Percentiles rank a stretch among this genome's conserved stretches.
These are phyloP conservation scores for Venturia carpophila DNA, from an alignment of 2,329 filamentous ascomycete species.

Conservation along the genomic window DNA sequence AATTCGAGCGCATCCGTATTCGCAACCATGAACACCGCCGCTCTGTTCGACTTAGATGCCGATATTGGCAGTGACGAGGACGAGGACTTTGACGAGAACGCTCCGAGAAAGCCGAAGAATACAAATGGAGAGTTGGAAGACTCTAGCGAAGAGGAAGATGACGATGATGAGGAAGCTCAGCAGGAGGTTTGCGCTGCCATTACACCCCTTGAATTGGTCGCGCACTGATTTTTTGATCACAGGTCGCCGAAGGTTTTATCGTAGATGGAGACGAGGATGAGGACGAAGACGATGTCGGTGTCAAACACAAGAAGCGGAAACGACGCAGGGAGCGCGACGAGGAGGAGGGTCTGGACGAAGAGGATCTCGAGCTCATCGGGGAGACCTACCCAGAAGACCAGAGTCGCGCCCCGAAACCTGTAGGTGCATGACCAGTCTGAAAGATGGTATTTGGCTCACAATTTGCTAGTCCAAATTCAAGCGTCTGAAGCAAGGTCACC, in stretches of 20 bases:
- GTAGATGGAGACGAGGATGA: constrained; percentile 21
- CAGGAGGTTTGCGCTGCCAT: constrained; percentile 1
- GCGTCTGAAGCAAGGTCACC: constrained; percentile 84
- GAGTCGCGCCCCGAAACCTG: constrained; percentile 60
- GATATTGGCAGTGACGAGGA: constrained; percentile 78
- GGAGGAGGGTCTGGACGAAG: constrained; percentile 31
- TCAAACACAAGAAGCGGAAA: constrained; percentile 17
- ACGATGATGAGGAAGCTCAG: constrained; percentile 55
- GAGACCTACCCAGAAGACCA: constrained; percentile 67
- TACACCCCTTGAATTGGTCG: background rate
- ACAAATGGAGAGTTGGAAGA: constrained; percentile 55
- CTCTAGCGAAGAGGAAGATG: constrained; percentile 20
- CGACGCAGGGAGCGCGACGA: constrained; percentile 19
- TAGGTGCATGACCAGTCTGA: constrained; percentile 35
- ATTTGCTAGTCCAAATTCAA: constrained; percentile 75
- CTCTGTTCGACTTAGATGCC: constrained; percentile 73
- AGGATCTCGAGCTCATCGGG: constrained; percentile 91
- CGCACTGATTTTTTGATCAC: background rate
- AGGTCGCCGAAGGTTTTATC: constrained; percentile 21
- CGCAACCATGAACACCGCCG: constrained; percentile 4
- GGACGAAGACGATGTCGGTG: constrained; percentile 18
- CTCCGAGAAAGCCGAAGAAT: constrained; percentile 36
- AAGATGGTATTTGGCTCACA: constrained; percentile 14
- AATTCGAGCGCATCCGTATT: background rate
- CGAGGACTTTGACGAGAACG: constrained; percentile 59